phyloP scores from a whole-genome alignment of 2,329 filamentous ascomycete genomes.

The Exophiala bonariae region DNA sequence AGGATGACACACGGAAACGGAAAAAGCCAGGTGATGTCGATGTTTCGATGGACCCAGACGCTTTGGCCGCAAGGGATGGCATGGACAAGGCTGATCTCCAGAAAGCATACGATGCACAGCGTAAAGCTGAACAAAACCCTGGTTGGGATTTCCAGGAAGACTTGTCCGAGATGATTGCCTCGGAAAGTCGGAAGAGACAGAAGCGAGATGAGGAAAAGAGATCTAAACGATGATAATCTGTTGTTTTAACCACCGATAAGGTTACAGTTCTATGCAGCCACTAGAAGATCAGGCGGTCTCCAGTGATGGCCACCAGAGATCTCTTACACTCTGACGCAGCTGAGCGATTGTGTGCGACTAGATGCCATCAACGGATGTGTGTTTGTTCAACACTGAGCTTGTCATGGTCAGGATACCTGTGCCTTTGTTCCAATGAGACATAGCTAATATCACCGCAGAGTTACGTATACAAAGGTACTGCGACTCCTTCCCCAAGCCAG shows the following conservation, averaged over 20 bases:
- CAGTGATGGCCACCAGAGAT: too few species aligned
- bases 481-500: too few species aligned
- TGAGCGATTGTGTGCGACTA: too few species aligned
- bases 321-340: too few species aligned
- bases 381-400: too few species aligned
- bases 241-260: too few species aligned
- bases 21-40: slow-evolving; percentile 98
- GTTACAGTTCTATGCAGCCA: too few species aligned
- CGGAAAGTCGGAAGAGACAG: slow-evolving; percentile 85
- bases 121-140: slow-evolving; percentile 65
- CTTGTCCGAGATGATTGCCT: slow-evolving; percentile 91
- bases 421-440: too few species aligned
- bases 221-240: slow-evolving; percentile 50
- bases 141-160: slow-evolving; percentile 84
- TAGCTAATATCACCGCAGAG: background rate
- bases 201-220: slow-evolving; percentile 82
- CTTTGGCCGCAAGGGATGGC: slow-evolving; percentile 70
- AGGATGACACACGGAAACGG: slow-evolving; percentile 75
- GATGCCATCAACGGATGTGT: too few species aligned
- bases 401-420: too few species aligned
- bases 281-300: too few species aligned
- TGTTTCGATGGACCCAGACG: slow-evolving; percentile 84
- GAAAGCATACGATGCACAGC: slow-evolving; percentile 73
- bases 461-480: too few species aligned
- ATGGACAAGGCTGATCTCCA: slow-evolving; percentile 82